Evolutionary conservation across 805 yeast genomes (phyloP), one percentile per base, ranked within the genome.

Genomic region (Kockiozyma suomiensis): DNA sequence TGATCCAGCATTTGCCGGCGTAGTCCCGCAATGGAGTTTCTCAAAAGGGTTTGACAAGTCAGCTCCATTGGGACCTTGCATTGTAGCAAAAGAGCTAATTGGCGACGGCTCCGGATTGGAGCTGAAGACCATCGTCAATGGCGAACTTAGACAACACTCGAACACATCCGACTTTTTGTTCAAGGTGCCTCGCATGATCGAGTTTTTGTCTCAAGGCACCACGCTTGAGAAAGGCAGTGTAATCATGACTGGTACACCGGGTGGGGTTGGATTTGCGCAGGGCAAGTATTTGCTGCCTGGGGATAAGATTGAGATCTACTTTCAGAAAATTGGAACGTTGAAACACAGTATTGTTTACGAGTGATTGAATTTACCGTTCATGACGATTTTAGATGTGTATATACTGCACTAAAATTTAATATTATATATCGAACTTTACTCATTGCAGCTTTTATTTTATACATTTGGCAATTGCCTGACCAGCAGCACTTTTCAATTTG

Each of bases 21-120:
- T 19, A 10, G 43, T 37, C 35, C 53, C 53, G n/a, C 85, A 82
- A 62, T 82, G 81, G 75, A 71, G 76, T 37, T 69, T 77, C 10
- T 81, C 82, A 13, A 82, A 82, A 69, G 76, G 77, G 76, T 81
- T 79, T 65, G 85, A 82, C 56, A 76, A 77, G 2, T 81, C 79
- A 76, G 82, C 83, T 1, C 85, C 85, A 23, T 68, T 82, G 55
- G 85, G 85, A 3, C 85, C 85, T 3, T 79, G 78, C 4, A 73
- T 82, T 47, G 82, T 80, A 1, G 69, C 79, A 1, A 56, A 75
- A 2, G 46, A 48, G 2, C 42, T 46, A n/a, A 15, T 47, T 32
- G 51, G 51, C 40, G 51, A 47, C 21, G 51, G 40, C 6, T 8
- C 3, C 12, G 38, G 38, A 19, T 13, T 47, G 40, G 51, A 47